Base-by-base conservation (phyloP, 805 yeast species). In the Clavispora carvajalis region DNA sequence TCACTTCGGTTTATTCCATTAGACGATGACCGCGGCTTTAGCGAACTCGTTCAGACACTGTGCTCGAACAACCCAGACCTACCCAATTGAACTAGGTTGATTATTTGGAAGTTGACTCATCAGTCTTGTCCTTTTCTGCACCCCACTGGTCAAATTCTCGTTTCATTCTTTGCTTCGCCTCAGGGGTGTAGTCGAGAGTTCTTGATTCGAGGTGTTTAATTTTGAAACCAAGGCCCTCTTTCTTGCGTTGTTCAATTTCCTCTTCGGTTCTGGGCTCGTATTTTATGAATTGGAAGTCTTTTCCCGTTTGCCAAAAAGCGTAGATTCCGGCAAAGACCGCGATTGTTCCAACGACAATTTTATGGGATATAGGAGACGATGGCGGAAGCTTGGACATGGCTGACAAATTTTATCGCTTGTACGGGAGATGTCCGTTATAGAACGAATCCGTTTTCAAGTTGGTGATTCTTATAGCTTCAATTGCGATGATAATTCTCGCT, bases 181-280 rank as follows among this genome's bases (percentile, higher is more conserved):
- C 73, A 0, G 72, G 71, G 1, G 66, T 69, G 40, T 64, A 67
- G 10, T 68, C 68, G 53, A 69, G 57, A 1, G 73, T 65, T 22
- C 67, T 45, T 5, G 63, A 48, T 10, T 68, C 71, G 35, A 57
- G 48, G 5, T 59, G 55, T 23, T 47, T 59, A 49, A 69, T 59
- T 19, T 46, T 34, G 24, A 65, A 37, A 2, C 65, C 60, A 7
- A 55, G 41, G 22, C 62, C 54, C 34, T 68, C 72, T 36, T 50
- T 49, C 45, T 58, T 59, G 37, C 73, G 51, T 33, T 60, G 44
- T 42, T 65, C 70, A 17, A 67, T 47, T 49, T 69, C 74, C 42
- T 67, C 73, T 10, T 58, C 56, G 17, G 61, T 48, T 40, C 56
- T 63, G 4, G 74, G 74, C 34, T 53, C 61, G 39, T 55, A 68